phyloP scores from a whole-genome alignment of 164 flowering plant genomes.

The Berberis thunbergii region DNA sequence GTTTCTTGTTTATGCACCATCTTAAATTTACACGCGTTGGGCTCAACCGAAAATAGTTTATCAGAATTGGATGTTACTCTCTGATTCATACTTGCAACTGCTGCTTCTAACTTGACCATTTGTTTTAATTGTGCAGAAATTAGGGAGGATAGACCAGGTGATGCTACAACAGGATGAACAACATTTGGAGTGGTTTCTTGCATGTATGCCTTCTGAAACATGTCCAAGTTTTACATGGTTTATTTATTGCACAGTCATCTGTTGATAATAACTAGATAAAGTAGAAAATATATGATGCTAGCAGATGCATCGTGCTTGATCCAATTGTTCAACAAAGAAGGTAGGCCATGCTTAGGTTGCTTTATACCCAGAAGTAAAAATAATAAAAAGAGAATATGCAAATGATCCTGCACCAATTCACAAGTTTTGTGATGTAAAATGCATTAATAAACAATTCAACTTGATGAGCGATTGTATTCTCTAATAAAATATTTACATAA shows the following conservation, averaged over 20 bases:
- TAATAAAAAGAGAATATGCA: no score
- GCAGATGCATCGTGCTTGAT: no score
- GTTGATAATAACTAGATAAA: no score
- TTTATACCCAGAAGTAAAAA: no score
- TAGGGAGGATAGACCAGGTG: slow-evolving; percentile 38
- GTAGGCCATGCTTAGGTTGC: no score
- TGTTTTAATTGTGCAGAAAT: slow-evolving; percentile 39
- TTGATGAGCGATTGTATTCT: background rate
- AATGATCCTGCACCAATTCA: no score
- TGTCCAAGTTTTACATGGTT: background rate
- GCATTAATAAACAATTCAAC: no score
- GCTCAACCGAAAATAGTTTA: no score
- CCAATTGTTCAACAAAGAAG: no score
- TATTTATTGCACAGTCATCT: no score
- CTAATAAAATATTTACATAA: background rate
- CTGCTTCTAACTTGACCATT: background rate
- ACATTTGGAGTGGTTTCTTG: slow-evolving; percentile 76
- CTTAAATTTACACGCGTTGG: background rate
- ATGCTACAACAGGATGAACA: slow-evolving; percentile 69
- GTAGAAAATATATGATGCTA: no score
- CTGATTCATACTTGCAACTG: background rate
- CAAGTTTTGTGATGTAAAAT: background rate
- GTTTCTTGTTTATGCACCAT: no score
- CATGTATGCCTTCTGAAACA: slow-evolving; percentile 41
- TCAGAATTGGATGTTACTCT: background rate